A percentile compares a stretch with the other conserved stretches of the same genome.
phyloP scores from a whole-genome alignment of 163 green algal species.

The Prototheca wickerhamii region DNA sequence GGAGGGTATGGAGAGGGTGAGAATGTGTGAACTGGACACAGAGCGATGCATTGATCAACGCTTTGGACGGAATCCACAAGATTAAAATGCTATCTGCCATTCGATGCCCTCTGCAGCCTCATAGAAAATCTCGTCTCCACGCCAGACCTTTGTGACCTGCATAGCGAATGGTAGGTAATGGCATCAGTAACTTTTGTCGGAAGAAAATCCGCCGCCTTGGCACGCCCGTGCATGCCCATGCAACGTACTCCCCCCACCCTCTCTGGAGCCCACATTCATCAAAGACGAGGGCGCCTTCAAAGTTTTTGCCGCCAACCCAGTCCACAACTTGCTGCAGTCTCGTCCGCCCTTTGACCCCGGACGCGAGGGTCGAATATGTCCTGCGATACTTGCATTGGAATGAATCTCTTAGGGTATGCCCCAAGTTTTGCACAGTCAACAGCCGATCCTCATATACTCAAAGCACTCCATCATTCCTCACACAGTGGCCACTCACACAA shows the following conservation, averaged over 20 bases:
- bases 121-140: too few relatives aligned
- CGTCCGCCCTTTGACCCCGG: slow-evolving; percentile 18
- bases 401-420: not conserved
- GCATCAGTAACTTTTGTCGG: too few relatives aligned
- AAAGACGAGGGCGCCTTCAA: slow-evolving; percentile 70
- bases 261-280: slow-evolving; percentile 64
- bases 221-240: too few relatives aligned
- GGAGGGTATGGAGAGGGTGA: not conserved
- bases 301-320: slow-evolving; percentile 59
- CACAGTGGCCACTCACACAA: slow-evolving; percentile 31
- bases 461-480: too few relatives aligned
- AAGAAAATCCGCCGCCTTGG: too few relatives aligned
- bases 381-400: slow-evolving; percentile 17
- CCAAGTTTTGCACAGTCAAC: too few relatives aligned
- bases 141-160: not conserved
- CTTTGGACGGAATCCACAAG: too few relatives aligned
- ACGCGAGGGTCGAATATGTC: slow-evolving; percentile 36
- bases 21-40: not conserved
- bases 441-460: too few relatives aligned
- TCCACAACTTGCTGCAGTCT: slow-evolving; percentile 76
- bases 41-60: too few relatives aligned
- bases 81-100: too few relatives aligned
- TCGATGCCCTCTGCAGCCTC: too few relatives aligned
- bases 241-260: too few relatives aligned
- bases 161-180: not conserved